Evolutionary conservation across 2,329 filamentous ascomycete species (phyloP).

Genomic region (Thielaviopsis populi): DNA sequence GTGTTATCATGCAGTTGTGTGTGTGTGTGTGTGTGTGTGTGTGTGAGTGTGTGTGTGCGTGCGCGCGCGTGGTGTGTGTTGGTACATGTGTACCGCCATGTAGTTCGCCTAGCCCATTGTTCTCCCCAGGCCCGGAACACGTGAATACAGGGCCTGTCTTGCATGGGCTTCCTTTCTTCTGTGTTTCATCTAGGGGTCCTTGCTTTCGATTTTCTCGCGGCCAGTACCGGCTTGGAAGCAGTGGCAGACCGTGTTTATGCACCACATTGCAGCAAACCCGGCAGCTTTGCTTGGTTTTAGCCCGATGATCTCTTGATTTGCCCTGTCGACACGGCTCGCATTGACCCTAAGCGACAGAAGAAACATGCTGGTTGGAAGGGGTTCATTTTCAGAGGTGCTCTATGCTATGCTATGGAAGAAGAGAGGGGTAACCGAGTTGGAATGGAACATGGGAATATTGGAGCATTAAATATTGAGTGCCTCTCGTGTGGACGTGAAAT

Average conservation of each 20-base stretch:
- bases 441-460: background rate
- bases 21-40: background rate
- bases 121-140: background rate
- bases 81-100: too few relatives aligned
- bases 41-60: background rate
- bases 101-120: background rate
- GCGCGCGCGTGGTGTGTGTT: too few relatives aligned
- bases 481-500: too few relatives aligned
- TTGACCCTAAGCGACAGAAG: background rate
- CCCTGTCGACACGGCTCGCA: background rate
- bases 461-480: background rate
- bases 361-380: too few relatives aligned
- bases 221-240: background rate
- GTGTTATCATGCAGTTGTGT: background rate
- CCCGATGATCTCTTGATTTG: background rate
- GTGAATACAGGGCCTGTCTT: background rate
- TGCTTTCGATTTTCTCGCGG: conserved; percentile 1
- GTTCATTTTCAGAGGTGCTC: too few relatives aligned
- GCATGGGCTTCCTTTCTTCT: background rate
- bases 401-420: background rate
- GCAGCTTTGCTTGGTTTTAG: background rate
- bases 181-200: conserved; percentile 5
- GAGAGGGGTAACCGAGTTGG: background rate
- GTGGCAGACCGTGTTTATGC: background rate
- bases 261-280: background rate